A percentile compares a stretch with the other conserved stretches of the same genome.
Evolutionary conservation across 305 asterid species (phyloP).

Genomic region (Fraxinus dipetala): DNA sequence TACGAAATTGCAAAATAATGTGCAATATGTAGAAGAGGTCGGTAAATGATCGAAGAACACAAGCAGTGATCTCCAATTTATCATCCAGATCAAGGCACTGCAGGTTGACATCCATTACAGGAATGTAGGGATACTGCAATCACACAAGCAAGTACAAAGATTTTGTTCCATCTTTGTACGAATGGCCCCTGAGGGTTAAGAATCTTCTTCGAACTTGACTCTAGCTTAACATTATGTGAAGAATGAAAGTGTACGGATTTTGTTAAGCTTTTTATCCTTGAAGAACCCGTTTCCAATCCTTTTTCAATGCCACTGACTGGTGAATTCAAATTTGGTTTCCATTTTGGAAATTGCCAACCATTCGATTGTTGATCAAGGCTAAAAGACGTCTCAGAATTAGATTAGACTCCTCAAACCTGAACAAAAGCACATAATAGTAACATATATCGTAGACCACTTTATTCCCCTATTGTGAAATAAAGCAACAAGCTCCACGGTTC

Average conservation of each 20-base stretch:
- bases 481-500: neutral
- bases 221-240: conserved; percentile 18
- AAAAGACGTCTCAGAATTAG: conserved; percentile 31
- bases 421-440: neutral
- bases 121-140: conserved; percentile 54
- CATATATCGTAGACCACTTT: neutral
- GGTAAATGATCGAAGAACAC: conserved; percentile 52
- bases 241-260: conserved; percentile 18
- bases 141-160: conserved; percentile 44
- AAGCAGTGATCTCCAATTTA: conserved; percentile 37
- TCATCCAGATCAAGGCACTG: conserved; percentile 50
- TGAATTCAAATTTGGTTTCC: conserved; percentile 33
- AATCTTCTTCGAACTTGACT: conserved; percentile 23
- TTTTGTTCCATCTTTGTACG: conserved; percentile 49
- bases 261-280: conserved; percentile 33
- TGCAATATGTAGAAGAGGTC: conserved; percentile 54
- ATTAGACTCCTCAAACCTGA: conserved; percentile 50
- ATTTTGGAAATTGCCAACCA: conserved; percentile 16
- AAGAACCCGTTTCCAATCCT: conserved; percentile 29
- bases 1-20: conserved; percentile 55
- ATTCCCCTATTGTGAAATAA: neutral
- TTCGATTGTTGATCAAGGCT: conserved; percentile 3
- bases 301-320: conserved; percentile 28
- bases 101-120: conserved; percentile 30
- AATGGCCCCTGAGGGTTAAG: conserved; percentile 52